Percentiles rank a stretch among this genome's conserved stretches.
Conservation (phyloP, 805 yeast species). For the Scheffersomyces ergatensis region DNA sequence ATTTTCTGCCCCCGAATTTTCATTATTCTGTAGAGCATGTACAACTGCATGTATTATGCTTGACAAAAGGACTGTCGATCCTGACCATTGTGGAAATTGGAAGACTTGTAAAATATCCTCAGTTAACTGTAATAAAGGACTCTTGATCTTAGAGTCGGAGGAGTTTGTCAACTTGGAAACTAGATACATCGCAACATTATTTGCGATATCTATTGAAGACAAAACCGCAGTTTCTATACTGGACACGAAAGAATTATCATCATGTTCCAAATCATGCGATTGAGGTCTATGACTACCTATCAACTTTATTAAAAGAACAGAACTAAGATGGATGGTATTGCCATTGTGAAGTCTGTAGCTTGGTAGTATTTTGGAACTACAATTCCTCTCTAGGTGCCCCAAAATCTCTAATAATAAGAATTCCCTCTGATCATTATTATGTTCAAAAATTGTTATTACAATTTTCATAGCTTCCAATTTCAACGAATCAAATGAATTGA, state of each 20-base stretch:
- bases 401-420: conserved; percentile 63
- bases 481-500: conserved; percentile 21
- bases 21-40: background rate
- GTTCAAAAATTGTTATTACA: conserved; percentile 34
- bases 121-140: background rate
- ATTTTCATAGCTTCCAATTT: conserved; percentile 21
- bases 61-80: background rate
- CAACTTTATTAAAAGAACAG: background rate
- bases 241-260: background rate
- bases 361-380: conserved; percentile 34
- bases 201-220: background rate
- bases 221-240: background rate
- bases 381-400: conserved; percentile 47
- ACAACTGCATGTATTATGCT: background rate
- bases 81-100: background rate
- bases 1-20: background rate
- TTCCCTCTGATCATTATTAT: conserved; percentile 49
- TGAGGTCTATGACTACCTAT: background rate
- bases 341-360: background rate
- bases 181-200: background rate
- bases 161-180: background rate
- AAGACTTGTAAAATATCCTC: background rate
- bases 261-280: background rate
- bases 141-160: background rate
- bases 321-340: background rate